These are phyloP conservation scores for Colletotrichum sp. DNA, from an alignment of 2,329 filamentous ascomycete genomes.

Conservation along the genomic window DNA sequence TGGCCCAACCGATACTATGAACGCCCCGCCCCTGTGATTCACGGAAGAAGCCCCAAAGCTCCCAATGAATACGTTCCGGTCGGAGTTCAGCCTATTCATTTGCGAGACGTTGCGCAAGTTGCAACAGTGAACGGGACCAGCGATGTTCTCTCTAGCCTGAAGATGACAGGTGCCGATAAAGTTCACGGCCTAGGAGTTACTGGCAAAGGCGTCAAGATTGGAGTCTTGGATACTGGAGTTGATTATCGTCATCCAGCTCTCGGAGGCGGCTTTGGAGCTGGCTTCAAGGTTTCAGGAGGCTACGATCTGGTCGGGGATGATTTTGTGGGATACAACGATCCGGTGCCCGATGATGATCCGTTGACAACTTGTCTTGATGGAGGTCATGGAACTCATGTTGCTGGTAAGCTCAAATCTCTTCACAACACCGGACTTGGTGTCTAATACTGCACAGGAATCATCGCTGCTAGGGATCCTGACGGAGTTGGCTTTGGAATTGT, in stretches of 20 bases:
- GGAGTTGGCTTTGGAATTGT: slow-evolving; percentile 11
- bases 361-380: slow-evolving; percentile 6
- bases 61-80: background rate
- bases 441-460: background rate
- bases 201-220: slow-evolving; percentile 42
- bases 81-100: background rate
- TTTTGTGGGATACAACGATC: slow-evolving; percentile 31
- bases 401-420: slow-evolving; percentile 33
- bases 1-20: slow-evolving; percentile 20
- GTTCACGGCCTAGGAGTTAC: slow-evolving; percentile 40
- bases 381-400: slow-evolving; percentile 51
- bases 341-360: slow-evolving; percentile 7
- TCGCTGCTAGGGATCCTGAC: slow-evolving; percentile 1
- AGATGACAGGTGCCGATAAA: slow-evolving; percentile 39
- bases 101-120: background rate
- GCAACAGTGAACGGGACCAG: slow-evolving; percentile 7
- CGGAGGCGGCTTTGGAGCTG: slow-evolving; percentile 9
- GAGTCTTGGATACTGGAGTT: slow-evolving; percentile 44
- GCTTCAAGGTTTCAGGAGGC: slow-evolving; percentile 26
- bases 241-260: slow-evolving; percentile 38
- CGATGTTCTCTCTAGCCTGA: slow-evolving; percentile 4
- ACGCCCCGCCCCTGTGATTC: slow-evolving; percentile 8
- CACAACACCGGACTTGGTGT: background rate
- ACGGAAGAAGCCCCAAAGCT: background rate
- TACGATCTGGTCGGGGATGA: slow-evolving; percentile 31